phyloP scores from a whole-genome alignment of 257 asterid genomes.

The Plantago elongata region DNA sequence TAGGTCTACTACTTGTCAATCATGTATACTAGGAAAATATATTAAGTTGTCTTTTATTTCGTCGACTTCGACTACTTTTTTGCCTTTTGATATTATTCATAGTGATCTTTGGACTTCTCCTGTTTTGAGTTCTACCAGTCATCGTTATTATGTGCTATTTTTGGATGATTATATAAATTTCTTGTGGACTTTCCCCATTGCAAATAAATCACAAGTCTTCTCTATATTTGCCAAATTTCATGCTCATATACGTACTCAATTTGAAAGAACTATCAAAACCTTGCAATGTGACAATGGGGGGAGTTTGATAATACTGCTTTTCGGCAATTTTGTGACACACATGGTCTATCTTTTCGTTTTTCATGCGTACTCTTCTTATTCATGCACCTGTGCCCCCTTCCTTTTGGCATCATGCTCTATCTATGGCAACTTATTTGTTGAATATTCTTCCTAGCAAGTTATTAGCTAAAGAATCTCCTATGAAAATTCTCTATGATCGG shows the following conservation, averaged over 20 bases:
- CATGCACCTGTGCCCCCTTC: too few species aligned
- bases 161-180: not conserved
- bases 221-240: not conserved
- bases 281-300: constrained; percentile 2
- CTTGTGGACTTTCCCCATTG: not conserved
- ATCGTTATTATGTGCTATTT: not conserved
- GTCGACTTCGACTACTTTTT: not conserved
- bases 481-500: too few species aligned
- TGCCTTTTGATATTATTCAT: constrained; percentile 1
- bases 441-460: too few species aligned
- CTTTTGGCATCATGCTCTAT: too few species aligned
- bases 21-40: too few species aligned
- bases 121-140: not conserved
- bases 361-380: too few species aligned
- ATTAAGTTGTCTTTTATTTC: not conserved
- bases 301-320: not conserved
- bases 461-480: too few species aligned
- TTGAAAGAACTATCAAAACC: not conserved
- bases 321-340: too few species aligned
- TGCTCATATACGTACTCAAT: not conserved
- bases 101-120: constrained; percentile 4
- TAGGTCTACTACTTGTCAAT: too few species aligned
- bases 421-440: too few species aligned
- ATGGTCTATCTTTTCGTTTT: too few species aligned
- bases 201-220: not conserved